Evolutionary conservation across 2,329 filamentous ascomycete species (phyloP).

Genomic region (Botrytis pseudocinerea): DNA sequence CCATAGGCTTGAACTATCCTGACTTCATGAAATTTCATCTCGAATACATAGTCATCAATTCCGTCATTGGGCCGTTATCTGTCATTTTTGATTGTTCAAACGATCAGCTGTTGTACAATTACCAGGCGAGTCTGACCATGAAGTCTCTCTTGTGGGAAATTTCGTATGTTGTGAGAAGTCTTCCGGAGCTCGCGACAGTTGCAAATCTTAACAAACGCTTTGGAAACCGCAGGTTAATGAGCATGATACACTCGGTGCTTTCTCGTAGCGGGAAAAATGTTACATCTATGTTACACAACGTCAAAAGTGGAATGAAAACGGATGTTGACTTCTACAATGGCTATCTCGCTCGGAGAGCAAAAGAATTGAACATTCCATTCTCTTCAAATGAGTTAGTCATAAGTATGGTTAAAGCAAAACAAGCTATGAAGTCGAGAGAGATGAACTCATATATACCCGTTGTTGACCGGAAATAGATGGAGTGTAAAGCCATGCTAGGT

Average conservation of each 20-base stretch:
- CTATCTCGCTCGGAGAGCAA: constrained; percentile 75
- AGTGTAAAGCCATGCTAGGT: neutral
- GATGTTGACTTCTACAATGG: constrained; percentile 87
- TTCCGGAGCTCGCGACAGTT: constrained; percentile 72
- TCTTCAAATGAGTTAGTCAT: constrained; percentile 72
- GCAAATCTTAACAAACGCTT: constrained; percentile 57
- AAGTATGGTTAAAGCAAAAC: constrained; percentile 72
- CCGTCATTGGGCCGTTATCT: constrained; percentile 78
- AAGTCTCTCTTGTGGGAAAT: constrained; percentile 74
- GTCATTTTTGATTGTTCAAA: constrained; percentile 77
- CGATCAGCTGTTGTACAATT: constrained; percentile 68
- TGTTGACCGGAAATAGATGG: constrained; percentile 14
- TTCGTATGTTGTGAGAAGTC: constrained; percentile 63
- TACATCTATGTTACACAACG: constrained; percentile 62
- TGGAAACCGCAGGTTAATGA: constrained; percentile 60
- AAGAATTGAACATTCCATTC: constrained; percentile 70
- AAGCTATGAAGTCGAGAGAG: constrained; percentile 38
- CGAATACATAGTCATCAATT: constrained; percentile 73
- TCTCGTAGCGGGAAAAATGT: constrained; percentile 55
- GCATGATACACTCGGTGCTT: constrained; percentile 56
- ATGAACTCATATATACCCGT: constrained; percentile 37
- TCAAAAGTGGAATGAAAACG: constrained; percentile 61
- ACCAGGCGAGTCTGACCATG: constrained; percentile 64
- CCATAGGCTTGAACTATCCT: constrained; percentile 56
- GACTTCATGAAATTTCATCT: constrained; percentile 73